Evolutionary conservation across 2,329 filamentous ascomycete genomes (phyloP), one percentile per base, ranked within the genome.

Genomic region (Colletotrichum cordylinicola): DNA sequence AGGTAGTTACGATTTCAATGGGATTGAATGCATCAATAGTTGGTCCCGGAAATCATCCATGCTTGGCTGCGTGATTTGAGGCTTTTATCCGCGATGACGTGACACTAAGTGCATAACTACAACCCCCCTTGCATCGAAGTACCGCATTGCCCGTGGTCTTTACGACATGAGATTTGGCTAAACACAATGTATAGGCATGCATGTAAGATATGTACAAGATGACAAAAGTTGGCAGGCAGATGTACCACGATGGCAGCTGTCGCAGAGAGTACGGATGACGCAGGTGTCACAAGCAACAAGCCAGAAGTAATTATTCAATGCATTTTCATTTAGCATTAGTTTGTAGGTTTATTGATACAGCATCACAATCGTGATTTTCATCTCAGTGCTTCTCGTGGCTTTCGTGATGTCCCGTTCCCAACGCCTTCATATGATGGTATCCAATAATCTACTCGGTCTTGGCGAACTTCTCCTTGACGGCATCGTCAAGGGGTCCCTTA

Each of bases 401-500:
- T 29, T 70, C 65, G 35, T 74, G n/a, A 52, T 27, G 2, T 4
- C 10, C 58, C 52, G 5, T 9, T 66, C 68, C 60, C 61, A 75
- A 76, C 72, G 74, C 72, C 74, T 61, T 35, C 52, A 8, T 9
- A 21, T 61, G 8, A 48, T 67, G 27, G 35, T 31, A 9, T n/a
- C 2, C 31, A 2, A 4, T 18, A 18, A 27, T 43, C 60, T 70
- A 75, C 37, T 74, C 37, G 4, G 72, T 83, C 86, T 94, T 94
- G 71, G 86, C 85, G 68, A 93, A 93, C 83, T 92, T 94, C 61
- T 90, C 88, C 80, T 91, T 86, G 2, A 92, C 84, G 16, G 87
- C 86, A 68, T 94, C 90, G 48, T 93, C 93, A 66, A 95, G 86
- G 2, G 89, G 85, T 5, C 91, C 91, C 79, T 89, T 89, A 15